A percentile compares a stretch with the other conserved stretches of the same genome.
These are phyloP conservation scores for Aspergillus thermomutatus DNA, from an alignment of 2,329 filamentous ascomycete genomes.

Conservation along the genomic window DNA sequence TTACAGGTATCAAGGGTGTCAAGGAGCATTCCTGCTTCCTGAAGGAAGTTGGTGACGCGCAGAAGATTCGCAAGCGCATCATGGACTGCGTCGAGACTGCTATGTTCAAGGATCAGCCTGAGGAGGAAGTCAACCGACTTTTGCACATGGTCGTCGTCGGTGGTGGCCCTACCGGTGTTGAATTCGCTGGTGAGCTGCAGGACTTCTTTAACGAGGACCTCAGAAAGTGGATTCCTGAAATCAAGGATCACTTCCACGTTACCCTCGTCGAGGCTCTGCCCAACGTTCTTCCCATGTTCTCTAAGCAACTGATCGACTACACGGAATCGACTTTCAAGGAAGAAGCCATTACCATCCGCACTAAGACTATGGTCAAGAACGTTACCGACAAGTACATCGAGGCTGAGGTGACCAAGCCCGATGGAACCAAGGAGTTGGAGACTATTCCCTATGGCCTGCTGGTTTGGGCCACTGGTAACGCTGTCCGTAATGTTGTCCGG, in stretches of 20 bases:
- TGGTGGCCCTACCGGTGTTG: slow-evolving; percentile 92
- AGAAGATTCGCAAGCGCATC: slow-evolving; percentile 95
- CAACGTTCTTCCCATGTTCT: slow-evolving; percentile 94
- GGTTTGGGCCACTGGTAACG: slow-evolving; percentile 98
- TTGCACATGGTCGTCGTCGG: slow-evolving; percentile 97
- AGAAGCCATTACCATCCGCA: slow-evolving; percentile 95
- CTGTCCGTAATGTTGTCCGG: slow-evolving; percentile 80
- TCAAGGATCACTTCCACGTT: slow-evolving; percentile 91
- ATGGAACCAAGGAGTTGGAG: slow-evolving; percentile 78
- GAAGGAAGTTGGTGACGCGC: slow-evolving; percentile 96
- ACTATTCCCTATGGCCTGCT: slow-evolving; percentile 90
- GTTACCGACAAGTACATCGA: slow-evolving; percentile 92
- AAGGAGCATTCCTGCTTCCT: slow-evolving; percentile 95
- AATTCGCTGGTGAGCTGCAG: slow-evolving; percentile 96
- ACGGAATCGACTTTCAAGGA: slow-evolving; percentile 99
- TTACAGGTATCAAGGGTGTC: slow-evolving; percentile 77
- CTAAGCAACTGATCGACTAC: slow-evolving; percentile 98
- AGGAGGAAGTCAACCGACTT: slow-evolving; percentile 85
- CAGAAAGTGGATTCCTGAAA: slow-evolving; percentile 96
- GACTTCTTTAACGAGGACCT: slow-evolving; percentile 99
- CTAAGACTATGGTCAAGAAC: slow-evolving; percentile 98
- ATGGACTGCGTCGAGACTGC: slow-evolving; percentile 99
- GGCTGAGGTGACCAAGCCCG: slow-evolving; percentile 75
- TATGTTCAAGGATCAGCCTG: slow-evolving; percentile 91
- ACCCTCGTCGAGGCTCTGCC: slow-evolving; percentile 96